A percentile compares a stretch with the other conserved stretches of the same genome.
Evolutionary conservation across 2,329 filamentous ascomycete genomes (phyloP).

Genomic region (Cladosporium colombiae): DNA sequence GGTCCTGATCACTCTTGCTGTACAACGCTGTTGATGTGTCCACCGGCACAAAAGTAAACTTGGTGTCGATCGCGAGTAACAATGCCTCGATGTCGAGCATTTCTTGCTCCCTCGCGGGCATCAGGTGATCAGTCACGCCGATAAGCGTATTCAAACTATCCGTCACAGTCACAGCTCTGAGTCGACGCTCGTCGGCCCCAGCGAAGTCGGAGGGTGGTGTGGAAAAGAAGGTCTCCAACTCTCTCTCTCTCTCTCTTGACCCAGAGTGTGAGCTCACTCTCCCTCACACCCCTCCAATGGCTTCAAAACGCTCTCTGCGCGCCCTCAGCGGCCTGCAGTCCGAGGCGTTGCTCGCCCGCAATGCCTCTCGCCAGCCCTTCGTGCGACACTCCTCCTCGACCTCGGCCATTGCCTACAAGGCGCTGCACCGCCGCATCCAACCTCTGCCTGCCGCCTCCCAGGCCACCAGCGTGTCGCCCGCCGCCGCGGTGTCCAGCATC

Average conservation of each 20-base stretch:
- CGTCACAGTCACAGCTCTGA: background rate
- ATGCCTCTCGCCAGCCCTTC: slow-evolving; percentile 14
- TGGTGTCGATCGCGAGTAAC: background rate
- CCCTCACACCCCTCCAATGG: slow-evolving; percentile 30
- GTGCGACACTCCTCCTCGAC: slow-evolving; percentile 64
- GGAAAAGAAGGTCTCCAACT: slow-evolving; percentile 11
- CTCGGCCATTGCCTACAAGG: slow-evolving; percentile 95
- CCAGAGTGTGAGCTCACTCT: background rate
- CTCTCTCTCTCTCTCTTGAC: background rate
- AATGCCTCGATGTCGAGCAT: background rate
- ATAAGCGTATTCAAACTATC: background rate
- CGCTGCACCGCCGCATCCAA: slow-evolving; percentile 84
- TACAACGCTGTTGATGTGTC: background rate
- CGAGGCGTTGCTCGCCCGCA: slow-evolving; percentile 10
- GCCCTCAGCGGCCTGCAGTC: slow-evolving; percentile 26
- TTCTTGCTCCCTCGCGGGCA: background rate
- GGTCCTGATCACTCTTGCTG: background rate
- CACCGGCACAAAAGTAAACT: rapidly evolving
- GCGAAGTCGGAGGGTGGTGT: slow-evolving; percentile 5
- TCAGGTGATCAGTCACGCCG: background rate
- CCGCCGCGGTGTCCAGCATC: slow-evolving; percentile 94
- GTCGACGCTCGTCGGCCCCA: background rate
- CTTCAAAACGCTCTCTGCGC: slow-evolving; percentile 37
- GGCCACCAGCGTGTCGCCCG: slow-evolving; percentile 75
- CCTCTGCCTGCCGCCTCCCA: slow-evolving; percentile 77